Evolutionary conservation across 1,284 basidiomycete genomes (phyloP), one percentile per base, ranked within the genome.

Genomic region (Tilletia horrida): DNA sequence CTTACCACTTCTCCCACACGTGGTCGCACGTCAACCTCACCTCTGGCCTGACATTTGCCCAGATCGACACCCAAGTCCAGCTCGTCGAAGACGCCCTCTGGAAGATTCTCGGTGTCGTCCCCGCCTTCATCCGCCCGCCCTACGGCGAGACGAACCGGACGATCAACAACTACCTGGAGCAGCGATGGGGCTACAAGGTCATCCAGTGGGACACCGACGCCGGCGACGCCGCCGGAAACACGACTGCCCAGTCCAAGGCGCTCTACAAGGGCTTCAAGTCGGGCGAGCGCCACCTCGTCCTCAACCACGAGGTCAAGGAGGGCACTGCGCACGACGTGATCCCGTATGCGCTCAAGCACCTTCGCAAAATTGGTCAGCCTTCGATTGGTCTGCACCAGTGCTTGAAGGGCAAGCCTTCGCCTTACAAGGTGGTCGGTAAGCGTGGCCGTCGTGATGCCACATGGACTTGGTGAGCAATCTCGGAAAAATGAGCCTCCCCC

Each of bases 61-160:
- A 62, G 44, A 63, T 69, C 61, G 59, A 67, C 48, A 21, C 48
- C 23, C 68, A 69, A 52, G 29, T 69, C 45, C 21, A 55, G 21
- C 68, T 69, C 59, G 47, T 69, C 45, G 68, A 69, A 45, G 64
- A 66, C 9, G 65, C 65, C 52, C 57, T 67, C n/a, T 64, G 66
- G 57, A 69, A 69, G 64, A 69, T 66, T 29, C 35, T 67, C 29
- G 68, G 68, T 31, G 55, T 69, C 31, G 65, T 67, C 2, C 68
- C 68, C 21, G 50, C 45, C 18, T 62, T 40, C 65, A 63, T 69
- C 65, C 68, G 68, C 0, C 64, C 43, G 29, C 63, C 65, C 9
- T 65, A 63, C 57, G 55, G 64, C 55, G 44, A 40, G 55, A 18
- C 35, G 21, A 61, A 57, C 27, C 40, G 25, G 59, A 62, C 61